A percentile compares a stretch with the other conserved stretches of the same genome.
phyloP scores from a whole-genome alignment of 306 rosid species.

The Lathyrus tuberosus region DNA sequence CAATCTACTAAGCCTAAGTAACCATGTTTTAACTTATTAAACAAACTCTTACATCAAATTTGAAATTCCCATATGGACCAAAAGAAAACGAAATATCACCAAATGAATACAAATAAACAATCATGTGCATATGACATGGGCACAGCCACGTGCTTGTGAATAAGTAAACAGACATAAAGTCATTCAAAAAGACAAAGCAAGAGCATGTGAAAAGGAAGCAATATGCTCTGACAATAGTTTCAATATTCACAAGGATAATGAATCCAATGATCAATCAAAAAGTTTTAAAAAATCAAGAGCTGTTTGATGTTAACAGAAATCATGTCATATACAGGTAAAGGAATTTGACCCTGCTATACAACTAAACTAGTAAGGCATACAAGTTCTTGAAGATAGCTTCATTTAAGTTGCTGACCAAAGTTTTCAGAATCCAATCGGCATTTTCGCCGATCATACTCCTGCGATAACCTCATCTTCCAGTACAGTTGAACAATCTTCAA shows the following conservation, averaged over 20 bases:
- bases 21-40: neutral
- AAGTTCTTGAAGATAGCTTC: conserved; percentile 12
- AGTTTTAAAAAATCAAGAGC: neutral
- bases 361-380: conserved; percentile 20
- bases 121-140: conserved; percentile 12
- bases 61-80: neutral
- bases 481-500: neutral
- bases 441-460: neutral
- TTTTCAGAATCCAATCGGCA: neutral
- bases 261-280: conserved; percentile 29
- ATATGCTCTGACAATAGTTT: conserved; percentile 13
- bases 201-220: conserved; percentile 49
- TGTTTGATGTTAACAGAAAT: conserved; percentile 38
- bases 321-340: conserved; percentile 31
- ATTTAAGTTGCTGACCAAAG: neutral
- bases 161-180: conserved; percentile 21
- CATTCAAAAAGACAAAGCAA: conserved; percentile 44
- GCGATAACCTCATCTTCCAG: neutral
- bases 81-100: conserved; percentile 32
- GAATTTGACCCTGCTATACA: conserved; percentile 25
- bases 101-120: conserved; percentile 34
- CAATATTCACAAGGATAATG: conserved; percentile 31
- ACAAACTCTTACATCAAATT: neutral
- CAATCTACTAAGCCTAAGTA: neutral
- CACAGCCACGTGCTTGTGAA: conserved; percentile 48